Evolutionary conservation across 345 rosid species (phyloP).

Genomic region (Brassica nigra): DNA sequence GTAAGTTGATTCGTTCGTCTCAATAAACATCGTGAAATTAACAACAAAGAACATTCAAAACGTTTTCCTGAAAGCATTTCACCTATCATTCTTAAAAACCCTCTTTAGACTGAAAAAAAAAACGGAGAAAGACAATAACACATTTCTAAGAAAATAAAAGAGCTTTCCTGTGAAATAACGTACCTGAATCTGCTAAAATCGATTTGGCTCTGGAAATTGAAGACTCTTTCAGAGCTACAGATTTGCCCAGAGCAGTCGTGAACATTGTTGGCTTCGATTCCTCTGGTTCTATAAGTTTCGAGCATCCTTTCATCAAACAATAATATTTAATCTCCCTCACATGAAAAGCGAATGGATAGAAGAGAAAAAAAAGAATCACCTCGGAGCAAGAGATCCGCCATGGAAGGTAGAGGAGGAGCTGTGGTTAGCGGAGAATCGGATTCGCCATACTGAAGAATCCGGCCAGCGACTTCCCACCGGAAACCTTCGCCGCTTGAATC

Average conservation of each 20-base stretch:
- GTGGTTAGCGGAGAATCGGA: slow-evolving; percentile 24
- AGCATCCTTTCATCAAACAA: slow-evolving; percentile 37
- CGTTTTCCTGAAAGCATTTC: background rate
- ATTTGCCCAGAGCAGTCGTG: slow-evolving; percentile 38
- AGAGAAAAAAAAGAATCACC: slow-evolving; percentile 32
- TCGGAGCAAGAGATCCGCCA: slow-evolving; percentile 67
- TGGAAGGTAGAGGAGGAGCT: slow-evolving; percentile 53
- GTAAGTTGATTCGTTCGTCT: background rate
- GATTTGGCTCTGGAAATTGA: slow-evolving; percentile 38
- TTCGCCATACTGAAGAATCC: slow-evolving; percentile 19
- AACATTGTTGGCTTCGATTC: slow-evolving; percentile 12
- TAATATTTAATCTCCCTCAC: background rate
- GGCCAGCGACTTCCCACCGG: slow-evolving; percentile 65
- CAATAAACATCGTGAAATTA: background rate
- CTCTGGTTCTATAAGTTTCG: slow-evolving; percentile 23
- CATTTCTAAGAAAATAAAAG: background rate
- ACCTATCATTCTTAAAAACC: background rate
- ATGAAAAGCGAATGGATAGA: background rate
- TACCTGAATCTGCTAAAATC: slow-evolving; percentile 15
- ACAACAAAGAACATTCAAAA: background rate
- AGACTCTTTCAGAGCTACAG: slow-evolving; percentile 33
- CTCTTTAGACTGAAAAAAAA: background rate
- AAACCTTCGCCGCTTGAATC: slow-evolving; percentile 52
- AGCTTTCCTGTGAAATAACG: background rate
- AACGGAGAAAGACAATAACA: background rate